Base-by-base conservation (phyloP, 2,329 filamentous ascomycete genomes). In the Periconia digitata region DNA sequence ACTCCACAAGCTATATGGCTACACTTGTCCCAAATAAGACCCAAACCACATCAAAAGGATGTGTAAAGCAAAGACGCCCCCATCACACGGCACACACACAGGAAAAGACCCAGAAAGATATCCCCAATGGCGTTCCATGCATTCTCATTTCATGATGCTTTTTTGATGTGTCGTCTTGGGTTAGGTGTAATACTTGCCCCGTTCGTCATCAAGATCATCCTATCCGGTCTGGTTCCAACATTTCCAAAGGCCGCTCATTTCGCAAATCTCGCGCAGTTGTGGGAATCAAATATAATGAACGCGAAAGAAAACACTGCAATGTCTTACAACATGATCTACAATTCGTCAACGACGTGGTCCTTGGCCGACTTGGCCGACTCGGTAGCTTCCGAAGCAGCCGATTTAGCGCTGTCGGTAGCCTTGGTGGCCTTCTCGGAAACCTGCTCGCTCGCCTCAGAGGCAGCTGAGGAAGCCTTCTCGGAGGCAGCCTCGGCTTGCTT, bases 301-400 rank as follows among this genome's bases (percentile, higher is more conserved):
- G 39, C 43, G 37, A 49, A 46, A 27, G 34, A 23, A 24, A 43
- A 46, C n/a, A 45, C 15, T 32, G 34, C 32, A 39, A 27, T 32
- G 37, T 35, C 24, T 23, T 36, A 39, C 34, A 35, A 44, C 43
- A 40, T 40, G 51, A 57, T 80, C 79, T 89, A 92, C 79, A 92
- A 79, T 79, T 92, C 89, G 67, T 92, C 89, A 66, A 90, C 87
- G 37, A 63, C 60, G 52, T 70, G 72, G 27, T 67, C 68, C 40
- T 59, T 58, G 32, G 58, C 67, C 17, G 50, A 61, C 62, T 72
- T 72, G 42, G 71, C 74, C 53, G 69, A 69, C 55, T 66, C 59
- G 34, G 63, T 60, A 27, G 59, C 67, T 23, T 62, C 56, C 55
- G 71, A 71, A 41, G 73, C 73, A 46, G 67, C 71, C 32, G 66